Evolutionary conservation across 169 alveolate species (phyloP).

Genomic region (Cyclospora cayetanensis): DNA sequence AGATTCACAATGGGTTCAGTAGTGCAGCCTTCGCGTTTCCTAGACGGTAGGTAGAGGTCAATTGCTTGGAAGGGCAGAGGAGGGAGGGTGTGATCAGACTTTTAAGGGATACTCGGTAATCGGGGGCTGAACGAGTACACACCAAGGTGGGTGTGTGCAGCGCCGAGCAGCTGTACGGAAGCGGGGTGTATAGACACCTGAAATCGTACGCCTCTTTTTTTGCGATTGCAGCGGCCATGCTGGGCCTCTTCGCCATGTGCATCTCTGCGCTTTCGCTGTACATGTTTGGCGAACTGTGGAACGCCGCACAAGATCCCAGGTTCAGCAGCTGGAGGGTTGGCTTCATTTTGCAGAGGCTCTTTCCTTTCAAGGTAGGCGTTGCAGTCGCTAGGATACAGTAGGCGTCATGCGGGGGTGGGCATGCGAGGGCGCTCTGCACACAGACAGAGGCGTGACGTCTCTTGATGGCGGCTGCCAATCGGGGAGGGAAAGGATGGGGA

Average conservation of each 20-base stretch:
- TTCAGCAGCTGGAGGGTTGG: conserved; percentile 78
- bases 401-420: too few species aligned
- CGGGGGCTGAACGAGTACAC: background rate
- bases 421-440: too few species aligned
- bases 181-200: background rate
- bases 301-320: conserved; percentile 75
- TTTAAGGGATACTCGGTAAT: background rate
- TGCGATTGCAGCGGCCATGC: conserved; percentile 75
- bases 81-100: background rate
- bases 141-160: background rate
- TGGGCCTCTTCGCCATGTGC: conserved; percentile 78
- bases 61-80: background rate
- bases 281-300: conserved; percentile 80
- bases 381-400: too few species aligned
- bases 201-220: background rate
- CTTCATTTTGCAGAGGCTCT: conserved; percentile 75
- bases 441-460: too few species aligned
- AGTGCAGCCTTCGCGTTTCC: conserved; percentile 68
- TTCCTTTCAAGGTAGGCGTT: conserved; percentile 78
- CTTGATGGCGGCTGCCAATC: too few species aligned
- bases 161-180: background rate
- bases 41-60: conserved; percentile 69
- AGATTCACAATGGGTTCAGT: conserved; percentile 53
- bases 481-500: too few species aligned
- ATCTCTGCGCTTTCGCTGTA: conserved; percentile 77